Evolutionary conservation across 768 basidiomycete species (phyloP).

Genomic region (Xanthoconium stramineum): DNA sequence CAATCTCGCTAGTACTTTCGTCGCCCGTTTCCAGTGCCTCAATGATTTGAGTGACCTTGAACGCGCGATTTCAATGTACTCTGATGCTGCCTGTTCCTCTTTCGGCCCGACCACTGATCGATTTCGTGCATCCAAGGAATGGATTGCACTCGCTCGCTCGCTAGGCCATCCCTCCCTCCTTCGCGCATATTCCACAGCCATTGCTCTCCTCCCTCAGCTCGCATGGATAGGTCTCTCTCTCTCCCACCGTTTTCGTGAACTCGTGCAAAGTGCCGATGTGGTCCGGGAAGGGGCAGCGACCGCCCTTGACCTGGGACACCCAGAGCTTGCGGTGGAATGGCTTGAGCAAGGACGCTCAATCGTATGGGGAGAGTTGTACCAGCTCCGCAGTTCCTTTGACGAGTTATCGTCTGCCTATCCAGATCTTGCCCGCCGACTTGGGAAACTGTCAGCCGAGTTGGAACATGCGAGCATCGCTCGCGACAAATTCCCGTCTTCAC

Average conservation of each 20-base stretch:
- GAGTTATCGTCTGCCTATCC: neutral
- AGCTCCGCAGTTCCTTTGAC: neutral
- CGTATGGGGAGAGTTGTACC: neutral
- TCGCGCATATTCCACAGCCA: neutral
- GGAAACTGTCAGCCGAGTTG: neutral
- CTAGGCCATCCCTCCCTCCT: neutral
- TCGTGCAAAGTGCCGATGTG: neutral
- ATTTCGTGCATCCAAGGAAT: neutral
- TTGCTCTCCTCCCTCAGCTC: no score
- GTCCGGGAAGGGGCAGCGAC: neutral
- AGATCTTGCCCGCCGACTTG: neutral
- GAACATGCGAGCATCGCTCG: neutral
- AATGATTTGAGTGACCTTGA: neutral
- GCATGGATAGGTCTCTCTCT: no score
- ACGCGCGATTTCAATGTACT: neutral
- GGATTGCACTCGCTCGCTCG: neutral
- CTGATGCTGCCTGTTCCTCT: neutral
- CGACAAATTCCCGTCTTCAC: neutral
- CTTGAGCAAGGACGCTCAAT: neutral
- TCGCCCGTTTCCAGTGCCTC: neutral
- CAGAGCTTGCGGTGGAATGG: neutral
- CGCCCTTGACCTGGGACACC: neutral
- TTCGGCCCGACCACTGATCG: neutral
- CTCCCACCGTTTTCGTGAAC: neutral
- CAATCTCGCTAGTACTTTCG: neutral